Percentiles rank a stretch among this genome's conserved stretches.
Evolutionary conservation across 83 land plant species (phyloP).

Genomic region (Diphasiastrum complanatum): DNA sequence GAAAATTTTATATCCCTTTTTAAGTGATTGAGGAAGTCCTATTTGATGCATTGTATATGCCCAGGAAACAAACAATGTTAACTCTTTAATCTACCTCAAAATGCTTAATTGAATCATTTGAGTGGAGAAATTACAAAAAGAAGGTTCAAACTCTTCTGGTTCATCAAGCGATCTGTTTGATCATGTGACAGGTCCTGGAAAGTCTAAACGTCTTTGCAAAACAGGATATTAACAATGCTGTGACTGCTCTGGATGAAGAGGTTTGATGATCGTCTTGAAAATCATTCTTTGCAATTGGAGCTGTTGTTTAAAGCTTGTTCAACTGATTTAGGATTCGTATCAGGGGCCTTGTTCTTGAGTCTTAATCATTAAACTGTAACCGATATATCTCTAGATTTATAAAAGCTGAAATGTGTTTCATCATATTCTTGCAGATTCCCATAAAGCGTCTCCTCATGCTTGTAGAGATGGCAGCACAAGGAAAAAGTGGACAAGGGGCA

Average conservation of each 20-base stretch:
- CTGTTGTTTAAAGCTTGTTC: not conserved
- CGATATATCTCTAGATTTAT: not conserved
- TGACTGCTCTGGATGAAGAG: conserved; percentile 60
- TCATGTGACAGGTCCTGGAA: conserved; percentile 50
- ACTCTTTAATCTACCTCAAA: too few relatives aligned
- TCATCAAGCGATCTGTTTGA: not conserved
- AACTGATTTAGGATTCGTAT: not conserved
- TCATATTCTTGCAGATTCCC: conserved; percentile 54
- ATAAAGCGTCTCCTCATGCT: conserved; percentile 78
- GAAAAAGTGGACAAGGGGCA: conserved; percentile 45
- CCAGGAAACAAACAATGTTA: too few relatives aligned
- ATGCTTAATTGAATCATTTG: not conserved
- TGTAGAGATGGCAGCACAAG: conserved; percentile 83
- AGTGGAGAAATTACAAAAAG: not conserved
- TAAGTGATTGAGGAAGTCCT: too few relatives aligned
- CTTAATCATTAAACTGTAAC: not conserved
- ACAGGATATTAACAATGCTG: conserved; percentile 57
- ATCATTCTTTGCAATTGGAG: not conserved
- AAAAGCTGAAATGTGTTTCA: not conserved
- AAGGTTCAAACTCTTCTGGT: not conserved
- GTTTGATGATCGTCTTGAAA: not conserved
- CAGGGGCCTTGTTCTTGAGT: not conserved
- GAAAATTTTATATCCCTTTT: too few relatives aligned
- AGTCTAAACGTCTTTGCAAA: conserved; percentile 53
- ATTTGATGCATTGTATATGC: too few relatives aligned